Evolutionary conservation across 2,329 filamentous ascomycete genomes (phyloP).

Genomic region (Ceratocystis colombiana): DNA sequence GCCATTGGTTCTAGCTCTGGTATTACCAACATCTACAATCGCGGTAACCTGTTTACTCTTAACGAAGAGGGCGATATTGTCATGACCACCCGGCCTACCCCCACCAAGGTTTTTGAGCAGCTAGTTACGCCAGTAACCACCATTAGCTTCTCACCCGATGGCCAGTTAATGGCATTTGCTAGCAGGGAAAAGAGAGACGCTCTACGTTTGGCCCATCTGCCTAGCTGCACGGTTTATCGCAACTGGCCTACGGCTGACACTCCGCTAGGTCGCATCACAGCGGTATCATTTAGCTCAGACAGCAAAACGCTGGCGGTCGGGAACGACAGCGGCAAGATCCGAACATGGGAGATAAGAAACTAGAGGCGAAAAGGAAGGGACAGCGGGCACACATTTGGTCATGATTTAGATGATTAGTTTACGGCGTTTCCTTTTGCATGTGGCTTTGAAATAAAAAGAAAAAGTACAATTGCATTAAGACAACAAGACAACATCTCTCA

Average conservation of each 20-base stretch:
- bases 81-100: conserved; percentile 59
- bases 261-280: conserved; percentile 71
- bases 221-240: conserved; percentile 83
- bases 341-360: conserved; percentile 76
- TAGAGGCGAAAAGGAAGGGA: conserved; percentile 33
- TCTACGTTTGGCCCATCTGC: conserved; percentile 75
- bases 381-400: conserved; percentile 15
- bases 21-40: conserved; percentile 89
- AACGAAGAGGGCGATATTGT: conserved; percentile 32
- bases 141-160: conserved; percentile 74
- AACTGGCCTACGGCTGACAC: conserved; percentile 95
- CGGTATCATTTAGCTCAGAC: conserved; percentile 55
- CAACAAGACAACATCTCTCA: background rate
- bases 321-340: conserved; percentile 79
- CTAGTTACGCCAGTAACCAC: conserved; percentile 76
- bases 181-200: conserved; percentile 84
- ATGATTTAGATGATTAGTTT: conserved; percentile 25
- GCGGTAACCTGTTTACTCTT: conserved; percentile 48
- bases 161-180: conserved; percentile 77
- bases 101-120: conserved; percentile 67
- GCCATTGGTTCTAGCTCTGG: conserved; percentile 77
- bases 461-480: conserved; percentile 18
- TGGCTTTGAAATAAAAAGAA: conserved; percentile 14
- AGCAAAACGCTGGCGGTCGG: conserved; percentile 70
- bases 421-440: conserved; percentile 19